Percentiles rank a stretch among this genome's conserved stretches.
phyloP scores from a whole-genome alignment of 352 stramenopile genomes.

The Pythium rishiriense region DNA sequence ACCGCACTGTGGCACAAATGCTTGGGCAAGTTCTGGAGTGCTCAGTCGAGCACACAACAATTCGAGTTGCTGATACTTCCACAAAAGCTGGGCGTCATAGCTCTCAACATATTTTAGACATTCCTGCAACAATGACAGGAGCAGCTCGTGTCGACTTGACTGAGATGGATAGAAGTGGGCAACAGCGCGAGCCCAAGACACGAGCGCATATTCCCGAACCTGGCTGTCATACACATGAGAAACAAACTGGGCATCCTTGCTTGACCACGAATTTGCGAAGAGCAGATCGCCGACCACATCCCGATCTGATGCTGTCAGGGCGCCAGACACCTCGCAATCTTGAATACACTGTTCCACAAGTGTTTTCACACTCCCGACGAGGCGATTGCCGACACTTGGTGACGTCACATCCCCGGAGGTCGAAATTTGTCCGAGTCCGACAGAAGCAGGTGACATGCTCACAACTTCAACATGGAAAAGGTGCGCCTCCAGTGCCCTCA shows the following conservation, averaged over 20 bases:
- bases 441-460: constrained; percentile 73
- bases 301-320: constrained; percentile 7
- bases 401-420: constrained; percentile 26
- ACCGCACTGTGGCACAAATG: constrained; percentile 70
- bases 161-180: constrained; percentile 78
- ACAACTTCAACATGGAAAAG: constrained; percentile 87
- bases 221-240: constrained; percentile 50
- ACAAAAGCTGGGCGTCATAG: constrained; percentile 38
- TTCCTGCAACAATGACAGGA: constrained; percentile 55
- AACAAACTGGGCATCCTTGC: constrained; percentile 41
- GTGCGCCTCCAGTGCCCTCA: constrained; percentile 75
- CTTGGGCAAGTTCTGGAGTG: constrained; percentile 71
- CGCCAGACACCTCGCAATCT: constrained; percentile 20
- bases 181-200: constrained; percentile 69
- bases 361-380: constrained; percentile 72
- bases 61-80: constrained; percentile 77
- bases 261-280: constrained; percentile 38
- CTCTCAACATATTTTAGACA: constrained; percentile 42
- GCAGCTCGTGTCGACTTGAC: constrained; percentile 52
- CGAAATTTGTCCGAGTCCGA: constrained; percentile 75
- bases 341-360: constrained; percentile 60
- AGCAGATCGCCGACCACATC: constrained; percentile 52
- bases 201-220: constrained; percentile 69
- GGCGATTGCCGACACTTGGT: constrained; percentile 43
- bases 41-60: constrained; percentile 76